Evolutionary conservation across 257 asterid species (phyloP).

Genomic region (Petrea volubilis): DNA sequence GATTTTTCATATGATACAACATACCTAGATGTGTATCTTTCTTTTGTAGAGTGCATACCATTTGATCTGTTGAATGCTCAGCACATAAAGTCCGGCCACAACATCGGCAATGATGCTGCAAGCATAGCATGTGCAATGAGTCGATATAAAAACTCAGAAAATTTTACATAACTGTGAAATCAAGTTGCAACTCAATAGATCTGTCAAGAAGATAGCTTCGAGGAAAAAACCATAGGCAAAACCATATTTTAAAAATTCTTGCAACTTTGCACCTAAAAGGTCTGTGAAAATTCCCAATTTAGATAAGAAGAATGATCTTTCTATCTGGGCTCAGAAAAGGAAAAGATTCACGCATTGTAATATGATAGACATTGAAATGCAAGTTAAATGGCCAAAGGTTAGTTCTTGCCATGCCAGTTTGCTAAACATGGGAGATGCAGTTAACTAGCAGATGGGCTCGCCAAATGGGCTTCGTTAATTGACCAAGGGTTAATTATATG

Average conservation of each 20-base stretch:
- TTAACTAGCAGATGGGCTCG: not conserved
- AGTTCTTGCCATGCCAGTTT: not conserved
- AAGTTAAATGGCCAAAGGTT: not conserved
- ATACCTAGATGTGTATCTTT: not conserved
- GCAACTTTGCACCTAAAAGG: slow-evolving; percentile 9
- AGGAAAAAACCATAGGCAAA: slow-evolving; percentile 1
- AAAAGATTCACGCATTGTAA: not conserved
- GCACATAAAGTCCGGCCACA: slow-evolving; percentile 96
- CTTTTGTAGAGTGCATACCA: slow-evolving; percentile 51
- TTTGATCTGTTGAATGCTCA: slow-evolving; percentile 86
- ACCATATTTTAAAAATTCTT: not conserved
- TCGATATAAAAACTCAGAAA: not conserved
- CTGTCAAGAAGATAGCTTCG: slow-evolving; percentile 7
- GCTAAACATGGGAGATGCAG: not conserved
- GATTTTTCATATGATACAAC: not conserved
- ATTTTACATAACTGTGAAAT: not conserved
- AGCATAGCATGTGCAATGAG: slow-evolving; percentile 9
- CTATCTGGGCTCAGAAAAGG: not conserved
- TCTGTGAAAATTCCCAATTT: not conserved
- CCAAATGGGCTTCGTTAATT: not conserved
- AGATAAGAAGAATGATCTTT: slow-evolving; percentile 1
- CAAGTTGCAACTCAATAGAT: slow-evolving; percentile 18
- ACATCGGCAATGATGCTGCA: slow-evolving; percentile 95
- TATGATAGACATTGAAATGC: not conserved
- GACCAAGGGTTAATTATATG: not conserved